These are phyloP conservation scores for Fusarium dimerum DNA, from an alignment of 2,329 filamentous ascomycete genomes.

Conservation along the genomic window DNA sequence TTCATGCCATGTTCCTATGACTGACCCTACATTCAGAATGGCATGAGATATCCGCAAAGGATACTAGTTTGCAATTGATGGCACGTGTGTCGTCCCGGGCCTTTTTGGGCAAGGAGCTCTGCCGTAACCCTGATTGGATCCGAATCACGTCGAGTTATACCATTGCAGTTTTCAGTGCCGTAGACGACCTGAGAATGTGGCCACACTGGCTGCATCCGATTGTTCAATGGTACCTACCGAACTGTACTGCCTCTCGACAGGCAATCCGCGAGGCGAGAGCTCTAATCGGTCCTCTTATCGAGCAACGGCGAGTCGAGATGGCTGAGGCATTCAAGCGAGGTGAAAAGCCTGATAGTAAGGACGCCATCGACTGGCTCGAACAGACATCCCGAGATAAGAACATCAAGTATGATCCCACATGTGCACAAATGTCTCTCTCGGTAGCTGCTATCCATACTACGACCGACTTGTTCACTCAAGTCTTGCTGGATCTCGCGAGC, in stretches of 20 bases:
- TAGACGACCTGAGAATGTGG: neutral
- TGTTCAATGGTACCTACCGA: neutral
- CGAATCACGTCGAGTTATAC: neutral
- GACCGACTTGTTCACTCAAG: neutral
- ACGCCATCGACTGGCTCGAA: slow-evolving; percentile 3
- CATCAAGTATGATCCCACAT: neutral
- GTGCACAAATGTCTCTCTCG: neutral
- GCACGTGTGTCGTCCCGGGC: neutral
- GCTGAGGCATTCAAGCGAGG: neutral
- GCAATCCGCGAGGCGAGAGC: neutral
- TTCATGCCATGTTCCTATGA: too few species aligned
- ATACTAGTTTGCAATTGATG: neutral
- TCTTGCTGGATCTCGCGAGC: neutral
- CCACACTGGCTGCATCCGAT: neutral
- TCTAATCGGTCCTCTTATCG: neutral
- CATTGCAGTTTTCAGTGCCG: neutral
- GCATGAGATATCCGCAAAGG: neutral
- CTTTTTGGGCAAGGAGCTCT: neutral
- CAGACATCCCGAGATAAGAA: neutral
- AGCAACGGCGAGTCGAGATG: neutral
- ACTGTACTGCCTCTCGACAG: neutral
- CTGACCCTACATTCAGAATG: neutral
- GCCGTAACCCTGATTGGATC: neutral
- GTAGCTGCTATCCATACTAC: slow-evolving; percentile 1
- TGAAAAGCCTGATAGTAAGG: neutral